Percentiles rank a stretch among this genome's conserved stretches.
These are phyloP conservation scores for Neostapfia colusana DNA, from an alignment of 176 grass and related monocot genomes.

Conservation along the genomic window DNA sequence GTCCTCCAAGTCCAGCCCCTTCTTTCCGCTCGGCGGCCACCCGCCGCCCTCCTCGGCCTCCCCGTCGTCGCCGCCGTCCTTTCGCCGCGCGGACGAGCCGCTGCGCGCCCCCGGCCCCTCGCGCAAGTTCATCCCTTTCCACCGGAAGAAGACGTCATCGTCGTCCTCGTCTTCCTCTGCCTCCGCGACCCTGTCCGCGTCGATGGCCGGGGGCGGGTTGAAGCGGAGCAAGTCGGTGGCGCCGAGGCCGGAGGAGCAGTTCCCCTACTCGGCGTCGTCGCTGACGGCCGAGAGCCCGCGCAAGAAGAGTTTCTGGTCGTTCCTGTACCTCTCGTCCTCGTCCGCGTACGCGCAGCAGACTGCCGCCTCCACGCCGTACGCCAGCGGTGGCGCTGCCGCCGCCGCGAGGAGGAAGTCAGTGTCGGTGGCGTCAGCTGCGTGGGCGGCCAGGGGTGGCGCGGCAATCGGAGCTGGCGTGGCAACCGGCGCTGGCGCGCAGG, in stretches of 20 bases:
- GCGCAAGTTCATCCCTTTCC: constrained; percentile 42
- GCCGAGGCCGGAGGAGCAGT: constrained; percentile 50
- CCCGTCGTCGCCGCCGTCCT: constrained; percentile 64
- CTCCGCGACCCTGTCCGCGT: background rate
- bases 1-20: constrained; percentile 62
- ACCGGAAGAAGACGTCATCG: constrained; percentile 32
- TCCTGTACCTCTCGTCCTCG: constrained; percentile 59
- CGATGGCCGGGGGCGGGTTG: constrained; percentile 27
- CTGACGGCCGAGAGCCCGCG: constrained; percentile 63
- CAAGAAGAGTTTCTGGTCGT: constrained; percentile 98
- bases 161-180: constrained; percentile 5
- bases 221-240: constrained; percentile 79
- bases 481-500: constrained; percentile 10
- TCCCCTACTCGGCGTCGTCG: constrained; percentile 28
- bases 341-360: constrained; percentile 43
- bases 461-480: background rate
- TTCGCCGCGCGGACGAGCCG: constrained; percentile 40
- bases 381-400: background rate
- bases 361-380: background rate
- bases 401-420: constrained; percentile 43
- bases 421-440: constrained; percentile 42
- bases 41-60: constrained; percentile 53
- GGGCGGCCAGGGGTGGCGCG: constrained; percentile 19
- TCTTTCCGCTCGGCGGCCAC: constrained; percentile 66
- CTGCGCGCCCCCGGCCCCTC: constrained; percentile 1